Evolutionary conservation across 2,329 filamentous ascomycete genomes (phyloP), one percentile per base, ranked within the genome.

Genomic region (Monosporascus cannonballus): DNA sequence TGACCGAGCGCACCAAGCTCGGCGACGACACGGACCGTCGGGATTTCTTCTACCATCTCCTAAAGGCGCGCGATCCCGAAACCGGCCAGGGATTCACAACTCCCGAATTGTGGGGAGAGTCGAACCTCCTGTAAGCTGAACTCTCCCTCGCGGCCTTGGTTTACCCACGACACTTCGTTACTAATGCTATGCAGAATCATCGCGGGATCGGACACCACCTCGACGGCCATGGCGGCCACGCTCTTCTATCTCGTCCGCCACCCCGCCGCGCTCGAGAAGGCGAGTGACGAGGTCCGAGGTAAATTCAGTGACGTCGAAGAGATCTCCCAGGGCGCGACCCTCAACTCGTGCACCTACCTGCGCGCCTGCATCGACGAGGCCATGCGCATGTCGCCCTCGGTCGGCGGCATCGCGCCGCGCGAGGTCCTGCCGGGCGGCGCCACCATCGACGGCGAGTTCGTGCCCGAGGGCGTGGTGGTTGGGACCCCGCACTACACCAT

Each of bases 1-100:
- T 87, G 41, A 78, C 78, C 15, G 81, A 88, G 62, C 79, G 86
- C 24, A 87, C 84, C 48, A 81, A 83, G 55, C 72, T 86, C 25
- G 84, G 84, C 27, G 82, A 83, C 58, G 82, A 80, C 58, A 84
- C 79, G 47, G 84, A 83, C 61, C 84, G 86, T 36, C 83, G 85
- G 52, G 87, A 90, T 65, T 89, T 90, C 73, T 89, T 90, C 72
- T 85, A 88, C 69, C 84, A 89, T 67, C 77, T 90, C 11, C 78
- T 90, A 54, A 85, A 84, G 63, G 86, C 86, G 7, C 80, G 80
- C 39, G 86, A 90, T 59, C 85, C 85, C 14, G 85, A 89, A 64
- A 88, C 85, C 0, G 85, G 85, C 50, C 76, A 80, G 53, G 83
- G 83, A 1, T 85, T 89, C 63, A 78, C 75, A 41, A 84, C 76